Evolutionary conservation across 371 early-diverging fungal genomes (phyloP).

Genomic region (Mortierella sp.): DNA sequence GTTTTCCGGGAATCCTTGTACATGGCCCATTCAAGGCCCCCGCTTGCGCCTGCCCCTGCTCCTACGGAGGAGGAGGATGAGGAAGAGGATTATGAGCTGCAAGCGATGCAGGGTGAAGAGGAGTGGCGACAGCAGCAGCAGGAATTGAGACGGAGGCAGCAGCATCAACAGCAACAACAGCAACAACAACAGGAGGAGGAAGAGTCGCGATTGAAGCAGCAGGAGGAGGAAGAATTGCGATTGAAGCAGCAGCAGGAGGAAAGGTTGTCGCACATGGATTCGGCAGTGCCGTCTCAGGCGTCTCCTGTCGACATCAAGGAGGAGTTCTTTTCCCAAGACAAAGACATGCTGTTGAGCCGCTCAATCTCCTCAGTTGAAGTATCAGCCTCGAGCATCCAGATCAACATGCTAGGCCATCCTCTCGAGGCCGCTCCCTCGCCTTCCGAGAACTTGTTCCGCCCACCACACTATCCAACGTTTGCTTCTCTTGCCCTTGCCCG

Average conservation of each 20-base stretch:
- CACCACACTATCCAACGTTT: neutral
- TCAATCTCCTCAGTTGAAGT: no score
- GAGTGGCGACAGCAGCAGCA: neutral
- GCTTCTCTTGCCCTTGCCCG: neutral
- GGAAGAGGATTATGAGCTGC: no score
- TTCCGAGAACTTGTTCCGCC: neutral
- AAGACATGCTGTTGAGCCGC: neutral
- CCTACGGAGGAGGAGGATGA: neutral
- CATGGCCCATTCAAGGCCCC: neutral
- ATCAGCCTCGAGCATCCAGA: no score
- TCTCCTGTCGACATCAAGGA: neutral
- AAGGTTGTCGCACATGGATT: neutral
- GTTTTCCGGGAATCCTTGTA: neutral
- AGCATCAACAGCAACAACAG: no score
- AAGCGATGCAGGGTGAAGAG: no score
- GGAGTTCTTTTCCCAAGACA: neutral
- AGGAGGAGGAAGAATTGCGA: neutral
- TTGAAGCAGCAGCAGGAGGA: neutral
- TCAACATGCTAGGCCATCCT: no score
- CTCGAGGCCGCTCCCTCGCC: neutral
- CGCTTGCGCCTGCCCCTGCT: neutral
- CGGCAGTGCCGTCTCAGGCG: neutral
- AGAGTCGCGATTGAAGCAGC: neutral
- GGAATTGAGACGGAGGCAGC: neutral
- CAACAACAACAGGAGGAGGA: no score